phyloP scores from a whole-genome alignment of 1,284 basidiomycete species.

The Apiotrichum brassicae region DNA sequence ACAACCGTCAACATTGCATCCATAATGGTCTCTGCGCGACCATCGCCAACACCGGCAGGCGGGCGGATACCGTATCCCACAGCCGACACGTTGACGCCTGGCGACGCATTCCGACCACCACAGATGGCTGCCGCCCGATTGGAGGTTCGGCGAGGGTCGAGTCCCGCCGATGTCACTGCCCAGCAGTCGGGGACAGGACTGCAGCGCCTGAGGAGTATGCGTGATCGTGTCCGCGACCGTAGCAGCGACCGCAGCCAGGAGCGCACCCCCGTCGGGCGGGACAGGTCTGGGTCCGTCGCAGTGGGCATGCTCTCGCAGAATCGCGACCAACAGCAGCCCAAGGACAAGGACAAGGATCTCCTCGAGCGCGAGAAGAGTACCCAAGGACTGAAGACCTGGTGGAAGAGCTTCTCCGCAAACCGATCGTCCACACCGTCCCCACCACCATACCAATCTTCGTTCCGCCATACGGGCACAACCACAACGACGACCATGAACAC shows the following conservation, averaged over 20 bases:
- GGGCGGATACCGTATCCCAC: slow-evolving; percentile 39
- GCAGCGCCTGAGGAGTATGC: slow-evolving; percentile 1
- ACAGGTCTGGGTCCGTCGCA: not conserved
- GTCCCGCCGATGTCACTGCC: not conserved
- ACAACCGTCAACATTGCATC: no score
- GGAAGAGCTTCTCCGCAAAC: slow-evolving; percentile 57
- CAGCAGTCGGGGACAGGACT: not conserved
- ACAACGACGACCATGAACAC: slow-evolving; percentile 10
- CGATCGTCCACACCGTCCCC: not conserved
- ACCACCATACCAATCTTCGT: not conserved
- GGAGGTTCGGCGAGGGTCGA: slow-evolving; percentile 1
- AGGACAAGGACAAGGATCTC: not conserved
- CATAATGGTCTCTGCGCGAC: slow-evolving; percentile 39
- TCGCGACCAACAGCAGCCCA: not conserved
- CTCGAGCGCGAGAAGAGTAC: slow-evolving; percentile 28
- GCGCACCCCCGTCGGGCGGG: not conserved
- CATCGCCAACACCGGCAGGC: slow-evolving; percentile 30
- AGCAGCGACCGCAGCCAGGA: not conserved
- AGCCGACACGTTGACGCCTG: slow-evolving; percentile 33
- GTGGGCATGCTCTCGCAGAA: not conserved
- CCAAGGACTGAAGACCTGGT: slow-evolving; percentile 68
- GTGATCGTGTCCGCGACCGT: slow-evolving; percentile 1
- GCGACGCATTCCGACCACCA: slow-evolving; percentile 30
- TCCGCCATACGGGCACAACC: slow-evolving; percentile 5
- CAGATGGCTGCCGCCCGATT: slow-evolving; percentile 1